phyloP scores from a whole-genome alignment of 1,139 yeast species.

The Blastobotrys aristatus region DNA sequence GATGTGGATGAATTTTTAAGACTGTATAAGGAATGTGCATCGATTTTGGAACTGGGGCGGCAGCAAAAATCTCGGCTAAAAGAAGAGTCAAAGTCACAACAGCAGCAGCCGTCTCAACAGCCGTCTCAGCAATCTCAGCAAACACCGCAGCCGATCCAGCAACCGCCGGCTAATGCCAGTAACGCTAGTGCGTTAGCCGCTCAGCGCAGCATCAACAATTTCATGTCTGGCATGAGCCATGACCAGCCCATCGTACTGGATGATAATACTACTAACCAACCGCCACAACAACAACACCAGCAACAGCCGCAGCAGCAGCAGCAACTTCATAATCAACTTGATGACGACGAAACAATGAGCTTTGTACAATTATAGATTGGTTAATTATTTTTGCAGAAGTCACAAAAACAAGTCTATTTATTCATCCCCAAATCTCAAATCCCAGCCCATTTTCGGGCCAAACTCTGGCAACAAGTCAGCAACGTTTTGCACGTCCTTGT shows the following conservation, averaged over 20 bases:
- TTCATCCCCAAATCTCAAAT: constrained; percentile 62
- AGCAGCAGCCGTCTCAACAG: constrained; percentile 8
- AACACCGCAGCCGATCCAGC: constrained; percentile 14
- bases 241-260: constrained; percentile 12
- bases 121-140: constrained; percentile 4
- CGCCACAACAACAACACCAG: too few relatives aligned
- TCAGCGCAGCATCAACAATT: constrained; percentile 10
- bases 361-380: constrained; percentile 6
- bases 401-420: not conserved
- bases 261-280: constrained; percentile 2
- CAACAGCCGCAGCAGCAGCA: too few relatives aligned
- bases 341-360: constrained; percentile 3
- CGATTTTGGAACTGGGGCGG: constrained; percentile 9
- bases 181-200: constrained; percentile 8
- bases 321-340: not conserved
- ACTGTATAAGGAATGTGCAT: constrained; percentile 12
- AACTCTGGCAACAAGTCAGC: constrained; percentile 87
- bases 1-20: constrained; percentile 16
- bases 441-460: constrained; percentile 95
- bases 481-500: constrained; percentile 96
- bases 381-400: not conserved
- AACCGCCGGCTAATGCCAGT: constrained; percentile 11
- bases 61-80: constrained; percentile 5
- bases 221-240: constrained; percentile 13
- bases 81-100: constrained; percentile 5